phyloP scores from a whole-genome alignment of 1,284 basidiomycete genomes.

The Tausonia pullulans region DNA sequence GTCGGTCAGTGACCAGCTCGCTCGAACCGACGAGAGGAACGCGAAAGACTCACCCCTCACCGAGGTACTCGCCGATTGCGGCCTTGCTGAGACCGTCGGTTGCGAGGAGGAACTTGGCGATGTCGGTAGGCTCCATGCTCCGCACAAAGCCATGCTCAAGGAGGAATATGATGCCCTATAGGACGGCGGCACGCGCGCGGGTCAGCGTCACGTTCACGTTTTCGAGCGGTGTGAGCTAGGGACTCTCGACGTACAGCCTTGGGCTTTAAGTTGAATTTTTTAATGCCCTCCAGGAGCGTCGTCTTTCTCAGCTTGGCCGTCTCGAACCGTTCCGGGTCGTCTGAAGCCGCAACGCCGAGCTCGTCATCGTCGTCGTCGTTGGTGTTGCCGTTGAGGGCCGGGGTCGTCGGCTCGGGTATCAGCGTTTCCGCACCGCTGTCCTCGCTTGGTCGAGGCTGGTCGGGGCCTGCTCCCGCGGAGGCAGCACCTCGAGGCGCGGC shows the following conservation, averaged over 20 bases:
- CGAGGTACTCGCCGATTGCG: slow-evolving; percentile 95
- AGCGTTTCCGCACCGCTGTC: slow-evolving; percentile 34
- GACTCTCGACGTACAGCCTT: slow-evolving; percentile 52
- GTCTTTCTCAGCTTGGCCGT: slow-evolving; percentile 96
- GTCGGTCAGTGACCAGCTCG: slow-evolving; percentile 17
- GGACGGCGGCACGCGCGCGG: background rate
- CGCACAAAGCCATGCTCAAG: slow-evolving; percentile 81
- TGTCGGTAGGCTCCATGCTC: slow-evolving; percentile 59
- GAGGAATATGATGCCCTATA: slow-evolving; percentile 76
- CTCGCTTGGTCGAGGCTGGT: background rate
- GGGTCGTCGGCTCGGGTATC: too few species aligned
- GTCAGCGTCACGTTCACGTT: too few species aligned
- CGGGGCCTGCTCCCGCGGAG: background rate
- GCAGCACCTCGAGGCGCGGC: slow-evolving; percentile 19
- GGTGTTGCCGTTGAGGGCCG: too few species aligned
- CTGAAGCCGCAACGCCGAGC: slow-evolving; percentile 52
- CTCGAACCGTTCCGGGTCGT: slow-evolving; percentile 90
- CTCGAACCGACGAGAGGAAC: background rate
- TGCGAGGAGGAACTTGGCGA: slow-evolving; percentile 75
- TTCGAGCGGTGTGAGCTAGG: background rate
- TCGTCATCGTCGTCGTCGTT: slow-evolving; percentile 36
- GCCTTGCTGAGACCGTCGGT: slow-evolving; percentile 92
- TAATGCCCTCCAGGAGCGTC: slow-evolving; percentile 86
- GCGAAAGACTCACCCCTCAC: slow-evolving; percentile 53
- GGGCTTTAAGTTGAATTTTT: slow-evolving; percentile 97